Evolutionary conservation across 441 rosid genomes (phyloP), one percentile per base, ranked within the genome.

Genomic region (Flueggea neowawraea): DNA sequence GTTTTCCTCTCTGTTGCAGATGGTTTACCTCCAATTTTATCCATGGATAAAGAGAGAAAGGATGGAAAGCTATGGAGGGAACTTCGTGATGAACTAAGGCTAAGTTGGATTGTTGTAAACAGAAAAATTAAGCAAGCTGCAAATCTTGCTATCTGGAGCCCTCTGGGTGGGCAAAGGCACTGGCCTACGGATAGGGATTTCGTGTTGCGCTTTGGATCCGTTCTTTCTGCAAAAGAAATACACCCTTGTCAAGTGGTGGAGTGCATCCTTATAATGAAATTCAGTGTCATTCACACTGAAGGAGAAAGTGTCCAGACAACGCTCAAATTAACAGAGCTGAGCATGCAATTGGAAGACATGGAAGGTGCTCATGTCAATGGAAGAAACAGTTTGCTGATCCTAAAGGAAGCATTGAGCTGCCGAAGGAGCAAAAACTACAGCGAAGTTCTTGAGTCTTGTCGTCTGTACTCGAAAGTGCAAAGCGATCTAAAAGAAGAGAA

Each of bases 171-270:
- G 55, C 94, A 87, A 59, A 82, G 94, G 70, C 94, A 84, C 63
- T 87, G 90, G 90, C 94, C 94, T 0, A 87, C 94, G 0, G 90
- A 83, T 71, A 81, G 79, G 75, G 94, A 87, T 70, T 87, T 87
- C 17, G 79, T 87, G 16, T 75, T 85, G 47, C 80, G 88, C 22
- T 87, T 84, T 58, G 94, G 94, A 45, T 85, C 94, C 5, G 77
- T 87, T 61, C 89, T 87, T 63, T 82, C 94, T 8, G 94, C 94
- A 2, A 85, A 72, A 70, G 88, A 79, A 52, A 76, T 84, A 62
- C 79, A 81, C 61, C 89, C 87, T 16, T 78, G 87, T 52, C 94
- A 76, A 61, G 89, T 79, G 11, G 94, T 81, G 3, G 89, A 83
- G 64, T 87, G 94, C 85, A 73, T 83, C 63, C 83, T 81, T n/a